phyloP scores from a whole-genome alignment of 108 stramenopile species.

The Cyclotella kingstonii region DNA sequence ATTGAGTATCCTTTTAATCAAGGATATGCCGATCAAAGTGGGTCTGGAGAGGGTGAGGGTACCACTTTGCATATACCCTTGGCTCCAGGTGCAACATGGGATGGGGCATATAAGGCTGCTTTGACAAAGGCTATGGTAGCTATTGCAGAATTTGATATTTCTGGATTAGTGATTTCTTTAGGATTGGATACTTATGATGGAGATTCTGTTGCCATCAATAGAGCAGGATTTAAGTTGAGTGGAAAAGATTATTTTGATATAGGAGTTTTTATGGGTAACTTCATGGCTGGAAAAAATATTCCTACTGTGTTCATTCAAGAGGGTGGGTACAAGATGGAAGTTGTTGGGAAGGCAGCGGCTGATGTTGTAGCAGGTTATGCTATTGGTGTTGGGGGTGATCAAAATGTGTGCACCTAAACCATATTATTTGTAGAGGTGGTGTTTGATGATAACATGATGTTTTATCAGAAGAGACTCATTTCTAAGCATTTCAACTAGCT shows the following conservation, averaged over 20 bases:
- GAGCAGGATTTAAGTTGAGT: slow-evolving; percentile 63
- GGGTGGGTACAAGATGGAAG: slow-evolving; percentile 81
- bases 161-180: slow-evolving; percentile 64
- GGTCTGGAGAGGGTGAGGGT: slow-evolving; percentile 49
- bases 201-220: slow-evolving; percentile 63
- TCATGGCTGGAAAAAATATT: slow-evolving; percentile 20
- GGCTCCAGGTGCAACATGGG: slow-evolving; percentile 64
- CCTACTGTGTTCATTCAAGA: slow-evolving; percentile 71
- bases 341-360: slow-evolving; percentile 63
- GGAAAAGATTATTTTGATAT: slow-evolving; percentile 60
- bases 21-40: slow-evolving; percentile 75
- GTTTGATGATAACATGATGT: no score
- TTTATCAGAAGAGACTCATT: no score
- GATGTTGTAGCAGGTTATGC: slow-evolving; percentile 61
- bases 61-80: slow-evolving; percentile 67
- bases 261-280: slow-evolving; percentile 54
- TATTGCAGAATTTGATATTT: slow-evolving; percentile 47
- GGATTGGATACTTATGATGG: slow-evolving; percentile 75
- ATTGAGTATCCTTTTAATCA: slow-evolving; percentile 82
- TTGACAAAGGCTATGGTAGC: slow-evolving; percentile 51
- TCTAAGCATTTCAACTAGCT: no score
- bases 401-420: no score
- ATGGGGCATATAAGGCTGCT: slow-evolving; percentile 45
- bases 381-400: slow-evolving; percentile 5
- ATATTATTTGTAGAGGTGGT: no score